phyloP scores from a whole-genome alignment of 1,284 basidiomycete species.

The Prillingera fragicola region DNA sequence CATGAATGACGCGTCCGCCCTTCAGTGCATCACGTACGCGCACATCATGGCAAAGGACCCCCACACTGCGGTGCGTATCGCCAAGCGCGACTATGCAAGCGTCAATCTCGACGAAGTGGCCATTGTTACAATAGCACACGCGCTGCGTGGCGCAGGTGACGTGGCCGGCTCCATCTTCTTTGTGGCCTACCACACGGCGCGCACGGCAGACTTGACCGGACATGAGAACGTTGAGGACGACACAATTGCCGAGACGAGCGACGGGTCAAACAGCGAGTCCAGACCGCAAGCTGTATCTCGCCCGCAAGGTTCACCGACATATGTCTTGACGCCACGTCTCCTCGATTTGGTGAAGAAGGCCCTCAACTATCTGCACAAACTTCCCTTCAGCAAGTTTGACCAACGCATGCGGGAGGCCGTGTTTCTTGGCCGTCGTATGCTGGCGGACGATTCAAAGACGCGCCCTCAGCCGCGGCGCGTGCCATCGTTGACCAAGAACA shows the following conservation, averaged over 20 bases:
- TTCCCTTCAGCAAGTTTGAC: slow-evolving; percentile 8
- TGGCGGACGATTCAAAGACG: slow-evolving; percentile 6
- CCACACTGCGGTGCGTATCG: slow-evolving; percentile 1
- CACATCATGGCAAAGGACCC: slow-evolving; percentile 1
- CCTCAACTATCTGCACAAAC: slow-evolving; percentile 11
- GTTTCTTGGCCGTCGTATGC: slow-evolving; percentile 8
- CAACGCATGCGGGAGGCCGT: slow-evolving; percentile 2
- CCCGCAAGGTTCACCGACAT: neutral
- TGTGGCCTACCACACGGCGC: slow-evolving; percentile 9
- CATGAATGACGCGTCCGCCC: slow-evolving; percentile 2
- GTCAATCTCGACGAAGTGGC: slow-evolving; percentile 5
- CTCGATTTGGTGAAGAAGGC: slow-evolving; percentile 3
- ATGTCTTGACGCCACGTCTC: slow-evolving; percentile 4
- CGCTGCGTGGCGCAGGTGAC: slow-evolving; percentile 6
- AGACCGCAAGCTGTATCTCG: neutral
- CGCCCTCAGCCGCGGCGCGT: slow-evolving; percentile 6
- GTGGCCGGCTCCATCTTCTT: slow-evolving; percentile 13
- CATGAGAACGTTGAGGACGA: neutral
- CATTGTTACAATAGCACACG: slow-evolving; percentile 10
- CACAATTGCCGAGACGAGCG: neutral
- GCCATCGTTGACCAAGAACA: no score
- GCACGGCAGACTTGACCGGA: neutral
- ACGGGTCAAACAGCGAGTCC: neutral
- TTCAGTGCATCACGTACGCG: slow-evolving; percentile 6
- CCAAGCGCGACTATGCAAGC: slow-evolving; percentile 3